Evolutionary conservation across 768 basidiomycete species (phyloP).

Genomic region (Lentinula sp.): DNA sequence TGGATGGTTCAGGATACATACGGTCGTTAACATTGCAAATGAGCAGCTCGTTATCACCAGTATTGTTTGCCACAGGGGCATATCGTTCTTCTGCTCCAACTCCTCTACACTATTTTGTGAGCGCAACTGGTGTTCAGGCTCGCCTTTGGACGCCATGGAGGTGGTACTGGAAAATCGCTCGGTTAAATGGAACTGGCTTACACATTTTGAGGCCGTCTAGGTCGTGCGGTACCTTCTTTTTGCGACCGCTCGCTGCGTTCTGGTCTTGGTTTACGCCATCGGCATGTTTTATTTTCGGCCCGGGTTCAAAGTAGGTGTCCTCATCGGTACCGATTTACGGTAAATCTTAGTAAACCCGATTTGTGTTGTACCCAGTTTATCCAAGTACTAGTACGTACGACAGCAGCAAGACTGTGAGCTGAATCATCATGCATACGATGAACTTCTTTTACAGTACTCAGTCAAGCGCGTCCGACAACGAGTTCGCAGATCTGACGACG

Average conservation of each 20-base stretch:
- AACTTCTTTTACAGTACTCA: too few species aligned
- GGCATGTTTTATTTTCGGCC: not conserved
- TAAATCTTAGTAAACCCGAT: not conserved
- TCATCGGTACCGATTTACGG: not conserved
- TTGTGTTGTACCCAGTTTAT: not conserved
- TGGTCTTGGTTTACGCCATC: not conserved
- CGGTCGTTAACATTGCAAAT: slow-evolving; percentile 28
- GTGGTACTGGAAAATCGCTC: not conserved
- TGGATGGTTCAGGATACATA: slow-evolving; percentile 11
- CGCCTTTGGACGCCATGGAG: not conserved
- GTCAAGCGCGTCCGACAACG: too few species aligned
- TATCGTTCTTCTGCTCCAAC: not conserved
- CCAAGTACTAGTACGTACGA: too few species aligned
- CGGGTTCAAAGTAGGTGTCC: not conserved
- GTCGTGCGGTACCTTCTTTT: not conserved
- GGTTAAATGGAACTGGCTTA: not conserved
- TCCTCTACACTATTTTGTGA: not conserved
- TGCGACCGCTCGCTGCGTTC: not conserved
- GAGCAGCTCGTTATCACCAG: slow-evolving; percentile 22
- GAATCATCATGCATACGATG: too few species aligned
- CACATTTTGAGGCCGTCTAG: not conserved
- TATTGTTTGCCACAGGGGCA: slow-evolving; percentile 1
- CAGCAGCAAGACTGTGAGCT: too few species aligned
- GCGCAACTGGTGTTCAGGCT: not conserved
- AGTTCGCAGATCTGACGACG: too few species aligned